A percentile compares a stretch with the other conserved stretches of the same genome.
Conservation (phyloP, 179 eudicot species). For the Silene vulgaris region DNA sequence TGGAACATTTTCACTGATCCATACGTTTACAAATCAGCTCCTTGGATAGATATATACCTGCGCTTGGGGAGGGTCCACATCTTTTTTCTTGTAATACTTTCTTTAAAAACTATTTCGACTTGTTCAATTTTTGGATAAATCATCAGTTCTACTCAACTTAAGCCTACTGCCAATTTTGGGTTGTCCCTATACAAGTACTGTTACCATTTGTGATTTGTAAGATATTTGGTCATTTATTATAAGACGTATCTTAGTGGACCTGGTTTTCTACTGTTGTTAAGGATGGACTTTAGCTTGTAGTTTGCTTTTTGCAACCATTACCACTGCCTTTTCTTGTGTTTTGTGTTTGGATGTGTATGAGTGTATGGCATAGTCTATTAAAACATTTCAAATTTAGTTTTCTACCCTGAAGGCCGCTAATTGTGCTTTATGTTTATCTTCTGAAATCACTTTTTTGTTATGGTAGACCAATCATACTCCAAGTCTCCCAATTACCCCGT, state of each 20-base stretch:
- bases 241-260: neutral
- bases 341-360: conserved; percentile 1
- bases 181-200: neutral
- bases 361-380: too few species aligned
- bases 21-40: too few species aligned
- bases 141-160: neutral
- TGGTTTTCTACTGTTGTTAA: neutral
- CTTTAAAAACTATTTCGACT: too few species aligned
- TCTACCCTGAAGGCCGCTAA: neutral
- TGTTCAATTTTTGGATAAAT: neutral
- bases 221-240: too few species aligned
- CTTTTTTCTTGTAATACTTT: too few species aligned
- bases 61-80: too few species aligned
- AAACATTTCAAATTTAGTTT: neutral
- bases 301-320: neutral
- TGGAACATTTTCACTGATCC: too few species aligned
- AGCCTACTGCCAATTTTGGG: neutral
- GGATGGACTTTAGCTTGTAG: neutral
- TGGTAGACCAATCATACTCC: conserved; percentile 58
- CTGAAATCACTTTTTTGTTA: conserved; percentile 3
- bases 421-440: neutral
- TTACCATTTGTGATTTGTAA: too few species aligned
- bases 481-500: conserved; percentile 52
- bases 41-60: too few species aligned
- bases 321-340: neutral